phyloP scores from a whole-genome alignment of 2,329 filamentous ascomycete species.

The Cordyceps militaris region DNA sequence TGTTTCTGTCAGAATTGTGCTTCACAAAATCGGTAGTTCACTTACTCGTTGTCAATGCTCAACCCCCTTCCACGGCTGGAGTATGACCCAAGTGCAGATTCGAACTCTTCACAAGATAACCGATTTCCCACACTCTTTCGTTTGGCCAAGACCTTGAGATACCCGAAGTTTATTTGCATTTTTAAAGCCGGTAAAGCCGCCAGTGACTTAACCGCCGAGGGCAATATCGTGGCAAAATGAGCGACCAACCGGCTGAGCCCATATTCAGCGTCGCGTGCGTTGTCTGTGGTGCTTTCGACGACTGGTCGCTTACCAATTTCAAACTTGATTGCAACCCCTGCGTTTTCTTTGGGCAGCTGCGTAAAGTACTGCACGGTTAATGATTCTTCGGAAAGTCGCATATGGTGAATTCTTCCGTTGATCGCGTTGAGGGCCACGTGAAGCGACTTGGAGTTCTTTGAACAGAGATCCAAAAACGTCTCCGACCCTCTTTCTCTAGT shows the following conservation, averaged over 20 bases:
- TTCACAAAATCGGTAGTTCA: not conserved
- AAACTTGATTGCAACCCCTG: conserved; percentile 17
- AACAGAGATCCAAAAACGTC: conserved; percentile 21
- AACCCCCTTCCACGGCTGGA: conserved; percentile 24
- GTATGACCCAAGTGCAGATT: conserved; percentile 21
- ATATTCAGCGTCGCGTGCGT: not conserved
- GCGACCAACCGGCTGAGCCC: not conserved
- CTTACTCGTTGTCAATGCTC: conserved; percentile 22
- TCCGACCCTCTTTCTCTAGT: conserved; percentile 12
- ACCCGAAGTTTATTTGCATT: conserved; percentile 29
- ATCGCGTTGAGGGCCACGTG: conserved; percentile 23
- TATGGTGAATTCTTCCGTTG: conserved; percentile 27
- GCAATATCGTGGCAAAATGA: conserved; percentile 18
- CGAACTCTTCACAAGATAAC: conserved; percentile 21
- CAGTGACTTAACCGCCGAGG: conserved; percentile 19
- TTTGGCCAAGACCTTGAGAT: conserved; percentile 21
- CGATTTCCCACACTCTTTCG: conserved; percentile 20
- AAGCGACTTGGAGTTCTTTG: conserved; percentile 20
- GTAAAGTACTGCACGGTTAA: conserved; percentile 21
- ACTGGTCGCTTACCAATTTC: conserved; percentile 21
- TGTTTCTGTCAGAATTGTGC: not conserved
- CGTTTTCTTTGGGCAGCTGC: conserved; percentile 18
- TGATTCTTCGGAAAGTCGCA: conserved; percentile 23
- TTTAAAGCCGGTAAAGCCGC: conserved; percentile 21
- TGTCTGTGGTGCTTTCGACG: not conserved